Evolutionary conservation across 176 grass and related monocot species (phyloP), one percentile per base, ranked within the genome.

Genomic region (Olyra latifolia): DNA sequence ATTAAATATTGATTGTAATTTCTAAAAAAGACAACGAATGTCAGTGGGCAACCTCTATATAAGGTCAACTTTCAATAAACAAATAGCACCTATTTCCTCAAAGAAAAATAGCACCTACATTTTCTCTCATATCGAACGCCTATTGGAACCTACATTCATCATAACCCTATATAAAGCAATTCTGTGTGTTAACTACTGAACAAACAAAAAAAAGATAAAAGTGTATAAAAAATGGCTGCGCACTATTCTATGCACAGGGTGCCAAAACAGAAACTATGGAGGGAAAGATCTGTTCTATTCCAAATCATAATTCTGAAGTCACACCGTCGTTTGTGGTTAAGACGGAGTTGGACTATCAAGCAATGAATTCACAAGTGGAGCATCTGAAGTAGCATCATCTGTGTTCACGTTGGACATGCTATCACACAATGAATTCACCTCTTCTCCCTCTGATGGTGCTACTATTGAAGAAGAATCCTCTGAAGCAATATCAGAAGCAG

Each of bases 371-470:
- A 41, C 72, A 24, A 76, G 27, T 67, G 69, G 71, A 72, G 64
- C 59, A 16, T 78, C 63, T 35, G 79, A 89, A 80, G 52, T 80
- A 17, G 87, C 77, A 83, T 93, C 83, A 57, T 89, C 84, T 11
- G 24, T 48, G 28, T 65, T 72, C 80, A 84, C 85, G 62, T 76
- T 87, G 13, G 88, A 82, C 44, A 87, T 72, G 52, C 53, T 67
- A 71, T 88, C 86, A 50, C 66, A 71, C 53, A 78, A 52, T 17
- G 45, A 80, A 80, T 59, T 83, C 78, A 72, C 87, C 39, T 88
- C 82, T 82, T 88, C 82, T 54, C 88, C 81, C 72, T 98, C 90
- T 1, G 88, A 93, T 14, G 81, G 62, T 61, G 72, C 87, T n/a
- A 56, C 58, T 22, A 27, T 81, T 59, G 89, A 94, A 87, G 44